Evolutionary conservation across 768 basidiomycete species (phyloP).

Genomic region (Boletus edulis): DNA sequence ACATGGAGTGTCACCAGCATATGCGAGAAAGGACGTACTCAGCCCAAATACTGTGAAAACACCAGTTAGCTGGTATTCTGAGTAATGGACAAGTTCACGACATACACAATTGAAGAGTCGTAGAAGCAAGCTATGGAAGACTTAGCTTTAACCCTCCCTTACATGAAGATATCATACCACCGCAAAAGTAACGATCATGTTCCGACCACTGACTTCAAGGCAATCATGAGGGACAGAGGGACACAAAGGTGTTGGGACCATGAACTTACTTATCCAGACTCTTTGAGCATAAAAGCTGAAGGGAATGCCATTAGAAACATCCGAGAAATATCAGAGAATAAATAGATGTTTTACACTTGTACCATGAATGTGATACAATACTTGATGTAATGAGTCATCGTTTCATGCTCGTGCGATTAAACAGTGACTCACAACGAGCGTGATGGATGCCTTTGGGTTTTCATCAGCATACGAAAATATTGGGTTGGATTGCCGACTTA

Average conservation of each 20-base stretch:
- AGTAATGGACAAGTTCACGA: neutral
- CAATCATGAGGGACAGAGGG: neutral
- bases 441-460: neutral
- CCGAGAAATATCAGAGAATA: neutral
- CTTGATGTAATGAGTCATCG: neutral
- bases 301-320: neutral
- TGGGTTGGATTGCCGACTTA: neutral
- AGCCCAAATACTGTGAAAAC: conserved; percentile 6
- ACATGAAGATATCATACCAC: conserved; percentile 10
- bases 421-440: conserved; percentile 2
- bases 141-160: neutral
- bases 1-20: neutral
- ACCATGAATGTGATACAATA: conserved; percentile 13
- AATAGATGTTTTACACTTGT: conserved; percentile 12
- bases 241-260: neutral
- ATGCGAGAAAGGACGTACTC: neutral
- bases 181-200: conserved; percentile 4
- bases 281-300: conserved; percentile 21
- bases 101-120: conserved; percentile 11
- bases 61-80: neutral
- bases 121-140: neutral
- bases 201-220: conserved; percentile 13
- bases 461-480: neutral
- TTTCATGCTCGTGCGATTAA: neutral
- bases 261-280: conserved; percentile 22